A percentile compares a stretch with the other conserved stretches of the same genome.
phyloP scores from a whole-genome alignment of 2,329 filamentous ascomycete genomes.

The Torrubiella hemipterigena region DNA sequence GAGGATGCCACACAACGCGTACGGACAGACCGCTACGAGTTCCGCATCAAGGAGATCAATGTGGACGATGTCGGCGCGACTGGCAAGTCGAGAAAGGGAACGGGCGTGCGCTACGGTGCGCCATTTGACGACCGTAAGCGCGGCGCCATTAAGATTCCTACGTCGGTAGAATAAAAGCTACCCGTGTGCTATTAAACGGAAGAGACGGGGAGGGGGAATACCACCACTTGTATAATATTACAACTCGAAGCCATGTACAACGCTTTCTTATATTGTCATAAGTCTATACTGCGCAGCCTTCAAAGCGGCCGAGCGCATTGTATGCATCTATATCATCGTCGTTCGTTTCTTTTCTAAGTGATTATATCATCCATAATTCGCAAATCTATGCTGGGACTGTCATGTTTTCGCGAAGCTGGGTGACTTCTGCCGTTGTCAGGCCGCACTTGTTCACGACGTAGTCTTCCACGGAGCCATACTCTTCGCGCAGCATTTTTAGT shows the following conservation, averaged over 20 bases:
- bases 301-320: neutral
- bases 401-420: constrained; percentile 37
- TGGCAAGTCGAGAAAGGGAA: constrained; percentile 37
- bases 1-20: constrained; percentile 31
- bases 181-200: constrained; percentile 8
- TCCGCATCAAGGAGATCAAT: constrained; percentile 48
- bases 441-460: constrained; percentile 51
- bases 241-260: constrained; percentile 8
- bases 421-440: constrained; percentile 42
- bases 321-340: constrained; percentile 7
- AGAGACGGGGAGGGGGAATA: neutral
- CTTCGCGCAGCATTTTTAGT: constrained; percentile 40
- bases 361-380: no score
- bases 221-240: no score
- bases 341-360: neutral
- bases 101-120: constrained; percentile 53
- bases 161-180: constrained; percentile 37
- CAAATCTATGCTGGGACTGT: constrained; percentile 20
- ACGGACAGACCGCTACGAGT: constrained; percentile 44
- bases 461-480: constrained; percentile 50
- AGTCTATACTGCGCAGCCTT: neutral
- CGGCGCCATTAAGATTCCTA: constrained; percentile 57
- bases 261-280: constrained; percentile 3
- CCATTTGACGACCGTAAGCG: constrained; percentile 51
- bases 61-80: constrained; percentile 42